Conservation (phyloP, 169 alveolate genomes). For the Theileria parva region DNA sequence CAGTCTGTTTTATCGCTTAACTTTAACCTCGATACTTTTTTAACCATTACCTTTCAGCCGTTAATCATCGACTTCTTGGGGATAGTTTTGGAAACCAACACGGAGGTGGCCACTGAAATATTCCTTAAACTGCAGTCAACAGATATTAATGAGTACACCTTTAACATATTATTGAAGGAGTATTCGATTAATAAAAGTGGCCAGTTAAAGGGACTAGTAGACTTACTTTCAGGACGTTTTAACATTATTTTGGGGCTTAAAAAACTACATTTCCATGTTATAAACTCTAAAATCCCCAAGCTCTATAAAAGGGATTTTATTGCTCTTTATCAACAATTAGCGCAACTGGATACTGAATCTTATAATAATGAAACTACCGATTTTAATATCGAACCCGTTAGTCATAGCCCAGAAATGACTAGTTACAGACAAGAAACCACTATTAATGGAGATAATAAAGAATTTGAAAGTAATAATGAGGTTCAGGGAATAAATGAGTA, state of each 20-base stretch:
- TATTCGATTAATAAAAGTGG: slow-evolving; percentile 7
- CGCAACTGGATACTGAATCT: background rate
- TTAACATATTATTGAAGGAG: slow-evolving; percentile 34
- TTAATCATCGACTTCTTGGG: slow-evolving; percentile 46
- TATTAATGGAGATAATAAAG: no score
- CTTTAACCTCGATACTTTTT: background rate
- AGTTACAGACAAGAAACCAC: no score
- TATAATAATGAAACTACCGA: no score
- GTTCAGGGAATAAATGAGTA: background rate
- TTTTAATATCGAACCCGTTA: no score
- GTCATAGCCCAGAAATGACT: no score
- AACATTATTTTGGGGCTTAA: slow-evolving; percentile 14
- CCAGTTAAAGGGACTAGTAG: slow-evolving; percentile 17
- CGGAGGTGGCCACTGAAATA: slow-evolving; percentile 36
- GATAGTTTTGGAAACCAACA: slow-evolving; percentile 17
- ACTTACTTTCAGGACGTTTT: slow-evolving; percentile 24
- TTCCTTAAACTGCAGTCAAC: slow-evolving; percentile 23
- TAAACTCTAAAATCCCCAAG: background rate
- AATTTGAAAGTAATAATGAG: background rate
- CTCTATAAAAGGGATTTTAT: background rate
- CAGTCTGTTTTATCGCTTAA: slow-evolving; percentile 36
- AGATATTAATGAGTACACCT: slow-evolving; percentile 54
- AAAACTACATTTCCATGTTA: slow-evolving; percentile 31
- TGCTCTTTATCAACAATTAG: background rate
- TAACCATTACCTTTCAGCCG: slow-evolving; percentile 47